A percentile compares a stretch with the other conserved stretches of the same genome.
These are phyloP conservation scores for Ampelocalamus luodianensis DNA, from an alignment of 176 grass and related monocot species.

Conservation along the genomic window DNA sequence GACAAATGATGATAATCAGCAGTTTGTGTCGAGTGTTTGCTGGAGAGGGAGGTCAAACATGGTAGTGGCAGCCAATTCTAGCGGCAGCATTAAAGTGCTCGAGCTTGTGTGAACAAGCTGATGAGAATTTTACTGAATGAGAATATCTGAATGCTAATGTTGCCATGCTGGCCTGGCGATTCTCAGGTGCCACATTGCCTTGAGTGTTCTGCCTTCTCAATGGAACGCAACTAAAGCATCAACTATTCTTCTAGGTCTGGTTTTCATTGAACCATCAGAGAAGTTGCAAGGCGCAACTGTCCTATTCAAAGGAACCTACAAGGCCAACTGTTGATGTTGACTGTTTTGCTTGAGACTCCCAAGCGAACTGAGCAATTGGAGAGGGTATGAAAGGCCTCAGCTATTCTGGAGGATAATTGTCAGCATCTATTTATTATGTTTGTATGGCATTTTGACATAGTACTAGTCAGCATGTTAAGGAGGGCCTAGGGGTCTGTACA, in stretches of 20 bases:
- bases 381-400: not conserved
- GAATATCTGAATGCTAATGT: constrained; percentile 11
- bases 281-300: not conserved
- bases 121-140: constrained; percentile 26
- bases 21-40: constrained; percentile 92
- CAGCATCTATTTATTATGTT: constrained; percentile 21
- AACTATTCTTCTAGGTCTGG: not conserved
- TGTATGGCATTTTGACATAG: constrained; percentile 32
- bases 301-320: constrained; percentile 33
- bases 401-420: not conserved
- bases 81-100: constrained; percentile 94
- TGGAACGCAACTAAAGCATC: constrained; percentile 8
- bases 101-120: constrained; percentile 67
- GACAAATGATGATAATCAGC: constrained; percentile 73
- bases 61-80: constrained; percentile 92
- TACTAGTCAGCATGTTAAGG: constrained; percentile 23
- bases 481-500: constrained; percentile 47
- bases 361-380: constrained; percentile 18
- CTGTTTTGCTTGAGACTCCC: not conserved
- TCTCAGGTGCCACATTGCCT: constrained; percentile 1
- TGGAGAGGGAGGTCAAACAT: constrained; percentile 94
- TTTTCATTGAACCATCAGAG: not conserved
- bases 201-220: constrained; percentile 3
- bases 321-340: not conserved
- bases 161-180: constrained; percentile 11